Conservation (phyloP, 805 yeast species). For the Lipomyces orientalis region DNA sequence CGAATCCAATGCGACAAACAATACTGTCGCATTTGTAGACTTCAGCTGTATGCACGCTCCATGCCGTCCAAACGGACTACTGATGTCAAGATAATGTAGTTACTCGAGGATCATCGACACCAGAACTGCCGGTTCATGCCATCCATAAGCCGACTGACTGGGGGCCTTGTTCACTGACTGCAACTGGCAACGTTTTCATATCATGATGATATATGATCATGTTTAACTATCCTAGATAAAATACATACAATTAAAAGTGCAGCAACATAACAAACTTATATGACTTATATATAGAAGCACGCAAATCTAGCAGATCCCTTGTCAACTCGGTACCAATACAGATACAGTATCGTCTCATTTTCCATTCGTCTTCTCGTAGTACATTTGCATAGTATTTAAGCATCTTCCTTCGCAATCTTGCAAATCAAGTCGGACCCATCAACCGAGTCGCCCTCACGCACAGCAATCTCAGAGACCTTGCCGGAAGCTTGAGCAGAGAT, state of each 20-base stretch:
- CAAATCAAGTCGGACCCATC: constrained; percentile 91
- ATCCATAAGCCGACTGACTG: too few relatives aligned
- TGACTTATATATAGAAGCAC: background rate
- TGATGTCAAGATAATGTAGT: too few relatives aligned
- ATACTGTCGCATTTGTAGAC: too few relatives aligned
- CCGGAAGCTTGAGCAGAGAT: constrained; percentile 92
- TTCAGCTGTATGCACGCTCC: too few relatives aligned
- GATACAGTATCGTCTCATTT: background rate
- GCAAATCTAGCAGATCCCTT: background rate
- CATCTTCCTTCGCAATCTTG: constrained; percentile 52
- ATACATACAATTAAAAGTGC: background rate
- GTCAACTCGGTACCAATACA: background rate
- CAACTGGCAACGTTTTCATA: too few relatives aligned
- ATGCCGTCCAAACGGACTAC: too few relatives aligned
- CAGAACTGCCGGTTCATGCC: too few relatives aligned
- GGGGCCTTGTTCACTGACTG: background rate
- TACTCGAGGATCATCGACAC: too few relatives aligned
- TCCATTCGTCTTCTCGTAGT: background rate
- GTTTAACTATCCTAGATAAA: too few relatives aligned
- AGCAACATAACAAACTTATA: background rate
- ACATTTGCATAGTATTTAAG: background rate
- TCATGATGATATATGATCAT: too few relatives aligned
- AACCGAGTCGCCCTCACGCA: constrained; percentile 91
- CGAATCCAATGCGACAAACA: too few relatives aligned
- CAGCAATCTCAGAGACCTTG: constrained; percentile 72